Percentiles rank a stretch among this genome's conserved stretches.
Evolutionary conservation across 495 filamentous ascomycete genomes (phyloP).

Genomic region (Lasiosphaeris hirsuta): DNA sequence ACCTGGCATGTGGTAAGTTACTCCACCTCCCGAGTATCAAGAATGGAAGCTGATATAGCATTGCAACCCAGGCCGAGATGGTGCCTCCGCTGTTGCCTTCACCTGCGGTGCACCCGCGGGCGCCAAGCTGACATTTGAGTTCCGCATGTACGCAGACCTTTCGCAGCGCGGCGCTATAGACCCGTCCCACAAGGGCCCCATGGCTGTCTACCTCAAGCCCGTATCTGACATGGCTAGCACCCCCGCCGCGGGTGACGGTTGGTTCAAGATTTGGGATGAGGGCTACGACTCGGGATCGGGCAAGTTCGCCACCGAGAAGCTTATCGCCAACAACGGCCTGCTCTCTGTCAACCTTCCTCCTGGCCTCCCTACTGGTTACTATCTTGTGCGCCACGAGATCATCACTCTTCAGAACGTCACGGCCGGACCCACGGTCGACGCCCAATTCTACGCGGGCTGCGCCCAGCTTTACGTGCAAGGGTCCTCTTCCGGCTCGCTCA

Average conservation of each 20-base stretch:
- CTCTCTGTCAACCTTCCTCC: constrained; percentile 57
- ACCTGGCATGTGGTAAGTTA: constrained; percentile 68
- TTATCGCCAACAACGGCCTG: constrained; percentile 63
- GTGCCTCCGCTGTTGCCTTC: constrained; percentile 53
- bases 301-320: constrained; percentile 65
- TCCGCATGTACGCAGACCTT: constrained; percentile 58
- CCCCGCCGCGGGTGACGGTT: constrained; percentile 56
- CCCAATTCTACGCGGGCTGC: constrained; percentile 68
- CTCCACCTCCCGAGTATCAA: background rate
- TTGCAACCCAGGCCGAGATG: constrained; percentile 48
- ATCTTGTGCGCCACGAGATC: constrained; percentile 65
- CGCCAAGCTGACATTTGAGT: constrained; percentile 59
- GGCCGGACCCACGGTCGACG: constrained; percentile 43
- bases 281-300: constrained; percentile 52
- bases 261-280: constrained; percentile 77
- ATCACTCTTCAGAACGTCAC: constrained; percentile 64
- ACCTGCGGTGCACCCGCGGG: constrained; percentile 54
- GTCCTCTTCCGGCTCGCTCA: constrained; percentile 32
- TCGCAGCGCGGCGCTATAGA: constrained; percentile 55
- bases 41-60: background rate
- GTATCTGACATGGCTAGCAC: constrained; percentile 45
- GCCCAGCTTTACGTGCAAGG: constrained; percentile 63
- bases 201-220: constrained; percentile 69
- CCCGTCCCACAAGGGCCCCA: constrained; percentile 63
- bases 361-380: constrained; percentile 60